These are phyloP conservation scores for Kregervanrija delftensis DNA, from an alignment of 805 yeast species.

Conservation along the genomic window DNA sequence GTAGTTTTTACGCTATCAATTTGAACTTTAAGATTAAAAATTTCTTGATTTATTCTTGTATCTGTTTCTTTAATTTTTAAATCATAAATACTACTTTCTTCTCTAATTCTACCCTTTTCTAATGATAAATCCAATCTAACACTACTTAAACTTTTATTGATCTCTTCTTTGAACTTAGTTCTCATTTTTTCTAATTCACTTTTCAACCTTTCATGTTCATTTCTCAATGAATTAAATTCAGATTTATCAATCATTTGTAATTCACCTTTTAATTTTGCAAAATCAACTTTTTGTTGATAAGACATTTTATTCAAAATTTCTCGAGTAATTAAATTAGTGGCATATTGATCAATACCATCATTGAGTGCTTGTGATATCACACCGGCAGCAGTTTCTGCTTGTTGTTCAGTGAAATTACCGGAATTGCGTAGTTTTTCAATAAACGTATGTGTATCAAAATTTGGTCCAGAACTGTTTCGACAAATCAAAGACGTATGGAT, in stretches of 20 bases:
- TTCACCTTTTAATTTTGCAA: slow-evolving; percentile 90
- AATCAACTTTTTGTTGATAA: slow-evolving; percentile 94
- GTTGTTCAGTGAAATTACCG: slow-evolving; percentile 62
- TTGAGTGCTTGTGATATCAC: slow-evolving; percentile 69
- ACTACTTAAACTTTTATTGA: slow-evolving; percentile 82
- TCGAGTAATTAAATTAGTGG: slow-evolving; percentile 74
- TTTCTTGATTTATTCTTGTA: slow-evolving; percentile 91
- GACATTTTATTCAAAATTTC: slow-evolving; percentile 79
- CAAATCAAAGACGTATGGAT: not conserved
- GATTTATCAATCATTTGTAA: slow-evolving; percentile 80
- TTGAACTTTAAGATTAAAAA: slow-evolving; percentile 90
- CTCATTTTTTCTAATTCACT: slow-evolving; percentile 82
- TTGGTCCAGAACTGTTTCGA: slow-evolving; percentile 16
- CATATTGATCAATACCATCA: slow-evolving; percentile 71
- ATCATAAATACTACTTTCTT: slow-evolving; percentile 89
- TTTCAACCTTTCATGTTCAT: slow-evolving; percentile 79
- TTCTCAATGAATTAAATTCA: slow-evolving; percentile 73
- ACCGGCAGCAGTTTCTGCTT: slow-evolving; percentile 72
- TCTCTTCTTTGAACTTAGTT: slow-evolving; percentile 82
- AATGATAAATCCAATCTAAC: slow-evolving; percentile 85
- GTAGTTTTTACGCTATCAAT: slow-evolving; percentile 93
- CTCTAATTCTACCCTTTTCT: slow-evolving; percentile 93
- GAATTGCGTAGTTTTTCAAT: slow-evolving; percentile 58
- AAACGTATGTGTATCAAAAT: slow-evolving; percentile 73
- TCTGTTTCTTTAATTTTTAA: slow-evolving; percentile 91